Evolutionary conservation across 2,329 filamentous ascomycete genomes (phyloP), one percentile per base, ranked within the genome.

Genomic region (Stachybotrys elegans): DNA sequence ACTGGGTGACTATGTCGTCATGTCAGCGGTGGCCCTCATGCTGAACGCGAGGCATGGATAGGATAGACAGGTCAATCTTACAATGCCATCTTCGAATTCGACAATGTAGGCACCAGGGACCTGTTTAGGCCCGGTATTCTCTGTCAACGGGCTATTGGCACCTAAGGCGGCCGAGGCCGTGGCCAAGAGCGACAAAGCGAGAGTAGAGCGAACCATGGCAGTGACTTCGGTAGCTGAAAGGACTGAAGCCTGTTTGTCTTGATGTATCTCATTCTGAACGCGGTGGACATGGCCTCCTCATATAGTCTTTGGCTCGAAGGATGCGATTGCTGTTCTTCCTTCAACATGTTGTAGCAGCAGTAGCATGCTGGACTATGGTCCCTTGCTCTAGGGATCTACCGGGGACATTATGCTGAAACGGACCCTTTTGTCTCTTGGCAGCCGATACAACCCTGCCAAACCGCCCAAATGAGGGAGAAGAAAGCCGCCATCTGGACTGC

Each of bases 1-100:
- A 11, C 50, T 44, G 6, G 54, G 23, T n/a, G 54, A 52, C 16
- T 44, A 23, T 16, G 38, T 19, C 19, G 16, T 25, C 6, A n/a
- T 39, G 36, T 39, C 23, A 39, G 36, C 36, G 23, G 36, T 5
- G 36, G 12, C 6, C 19, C 6, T 23, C 36, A 14, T 12, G 6
- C 6, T 32, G 12, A 22, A n/a, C n/a, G n/a, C n/a, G 31, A 12
- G 31, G 31, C 11, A 34, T 16, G 31, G 31, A 16, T n/a, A n/a
- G 6, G 12, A 16, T 14, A 22, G 36, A 11, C 5, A n/a, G 23
- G n/a, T 9, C 13, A 4, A 23, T n/a, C 36, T n/a, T 22, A 39
- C 36, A n/a, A n/a, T 21, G 17, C 22, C 36, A 7, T 23, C 36
- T 39, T 22, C 36, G 16, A 39, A 39, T n/a, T 39, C 36, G 13